Base-by-base conservation (phyloP, 441 rosid species). In the Pelargonium fulgidum region DNA sequence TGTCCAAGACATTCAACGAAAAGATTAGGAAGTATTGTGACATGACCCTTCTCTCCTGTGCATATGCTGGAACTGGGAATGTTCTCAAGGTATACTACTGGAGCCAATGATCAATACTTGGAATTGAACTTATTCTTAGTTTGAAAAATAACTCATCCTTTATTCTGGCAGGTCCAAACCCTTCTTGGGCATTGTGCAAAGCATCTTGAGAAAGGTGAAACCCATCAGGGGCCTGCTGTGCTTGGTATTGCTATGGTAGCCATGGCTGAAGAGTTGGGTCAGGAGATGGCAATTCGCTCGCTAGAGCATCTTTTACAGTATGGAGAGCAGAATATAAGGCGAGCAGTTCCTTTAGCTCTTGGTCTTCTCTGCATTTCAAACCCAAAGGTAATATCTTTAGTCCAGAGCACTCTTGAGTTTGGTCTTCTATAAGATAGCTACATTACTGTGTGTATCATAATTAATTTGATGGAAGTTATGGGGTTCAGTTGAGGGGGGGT, bases 171-270 rank as follows among this genome's bases (percentile, higher is more conserved):
- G 99, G 97, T 94, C 70, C 97, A 94, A 80, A 87, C 87, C 74
- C 90, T 94, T 76, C 85, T 92, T 20, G 90, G 87, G 68, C 88
- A 87, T 75, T 94, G 98, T 77, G 88, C 88, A 63, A 89, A 88
- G 48, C 96, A 90, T 84, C 85, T 90, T 42, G 96, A 87, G 74
- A 90, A 89, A 72, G 91, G 90, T 59, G 96, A 87, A 72, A 84
- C 82, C 65, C 89, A 90, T 81, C 98, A 94, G 79, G 99, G 96
- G 48, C 90, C 96, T 59, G 99, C 97, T 69, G 93, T 94, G 41
- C 92, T 94, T 75, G 99, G 98, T 75, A 85, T 94, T 75, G 97
- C 98, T n/a, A 85, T 94, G 97, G 92, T 94, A 16, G 96, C 98
- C 65, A 94, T 94, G 97, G 94, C 96, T 65, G 97, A 94, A 83